Evolutionary conservation across 768 basidiomycete species (phyloP).

Genomic region (Lactarius trivialis): DNA sequence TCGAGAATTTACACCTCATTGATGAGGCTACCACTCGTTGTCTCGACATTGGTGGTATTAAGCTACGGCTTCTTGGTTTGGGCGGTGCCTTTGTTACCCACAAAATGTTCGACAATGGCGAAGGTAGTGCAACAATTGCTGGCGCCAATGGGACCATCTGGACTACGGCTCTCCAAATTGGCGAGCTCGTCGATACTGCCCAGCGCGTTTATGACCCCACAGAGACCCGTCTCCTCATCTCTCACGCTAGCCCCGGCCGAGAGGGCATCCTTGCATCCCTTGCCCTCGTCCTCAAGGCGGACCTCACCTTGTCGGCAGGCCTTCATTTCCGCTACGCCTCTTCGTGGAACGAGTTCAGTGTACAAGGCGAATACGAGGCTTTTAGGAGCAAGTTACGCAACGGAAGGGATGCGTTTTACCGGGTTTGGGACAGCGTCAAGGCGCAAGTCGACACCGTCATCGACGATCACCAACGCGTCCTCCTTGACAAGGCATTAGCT

Average conservation of each 20-base stretch:
- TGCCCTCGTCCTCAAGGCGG: constrained; percentile 84
- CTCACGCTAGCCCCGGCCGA: constrained; percentile 86
- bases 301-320: constrained; percentile 88
- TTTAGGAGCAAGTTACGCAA: constrained; percentile 73
- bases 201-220: constrained; percentile 88
- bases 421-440: constrained; percentile 94
- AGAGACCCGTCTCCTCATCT: constrained; percentile 90
- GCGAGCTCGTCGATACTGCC: constrained; percentile 96
- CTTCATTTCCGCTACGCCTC: constrained; percentile 97
- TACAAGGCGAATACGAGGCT: constrained; percentile 82
- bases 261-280: constrained; percentile 92
- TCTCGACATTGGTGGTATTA: constrained; percentile 88
- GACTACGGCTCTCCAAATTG: constrained; percentile 95
- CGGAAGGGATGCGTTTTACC: constrained; percentile 79
- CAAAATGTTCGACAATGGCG: constrained; percentile 93
- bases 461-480: constrained; percentile 80
- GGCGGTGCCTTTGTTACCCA: constrained; percentile 93
- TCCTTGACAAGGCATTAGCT: constrained; percentile 83
- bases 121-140: constrained; percentile 93
- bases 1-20: constrained; percentile 86
- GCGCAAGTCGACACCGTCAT: constrained; percentile 85
- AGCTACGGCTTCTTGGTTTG: constrained; percentile 89
- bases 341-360: constrained; percentile 95
- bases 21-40: constrained; percentile 95
- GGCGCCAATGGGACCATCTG: constrained; percentile 99